Base-by-base conservation (phyloP, 2,329 filamentous ascomycete species). In the Dactylellina cionopaga region DNA sequence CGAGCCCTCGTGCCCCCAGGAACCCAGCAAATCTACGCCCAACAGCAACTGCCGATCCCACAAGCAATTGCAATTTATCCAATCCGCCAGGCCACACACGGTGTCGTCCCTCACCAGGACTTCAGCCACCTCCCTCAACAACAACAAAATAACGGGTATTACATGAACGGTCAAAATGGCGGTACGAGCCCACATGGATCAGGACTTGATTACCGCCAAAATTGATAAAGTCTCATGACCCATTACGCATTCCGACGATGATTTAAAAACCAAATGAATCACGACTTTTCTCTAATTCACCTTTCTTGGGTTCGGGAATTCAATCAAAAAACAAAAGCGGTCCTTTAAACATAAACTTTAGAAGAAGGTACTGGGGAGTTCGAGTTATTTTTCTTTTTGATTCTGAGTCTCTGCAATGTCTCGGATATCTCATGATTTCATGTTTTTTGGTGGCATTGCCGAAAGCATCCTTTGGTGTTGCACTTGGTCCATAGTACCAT, bases 301-400 rank as follows among this genome's bases (percentile, higher is more conserved):
- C 44, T 59, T 47, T 33, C 17, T 44, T 44, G 19, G 11, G 29
- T 54, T 46, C 47, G 44, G 60, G 29, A 24, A 54, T 47, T 39
- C 39, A 65, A 51, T 15, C 58, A 65, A 52, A 46, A 51, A 49
- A 41, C 56, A 72, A 72, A 72, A 72, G 59, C 59, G 52, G 51
- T 65, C 52, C 44, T 63, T 72, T 72, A 72, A 43, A 72, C 44
- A 72, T 72, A 72, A 52, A 72, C 52, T 46, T 72, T 65, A 65
- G 59, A 64, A 55, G 59, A 72, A 65, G 68, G 68, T 72, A 72
- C 43, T 72, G 68, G 59, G 68, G 68, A 72, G 68, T 72, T 65
- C 55, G 27, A 59, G 52, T 72, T 49, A 15, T 51, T 13, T 63
- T 52, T 46, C 15, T 59, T 56, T 54, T 44, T 47, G 44, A 46